phyloP scores from a whole-genome alignment of 164 flowering plant genomes.

The Aristolochia californica region DNA sequence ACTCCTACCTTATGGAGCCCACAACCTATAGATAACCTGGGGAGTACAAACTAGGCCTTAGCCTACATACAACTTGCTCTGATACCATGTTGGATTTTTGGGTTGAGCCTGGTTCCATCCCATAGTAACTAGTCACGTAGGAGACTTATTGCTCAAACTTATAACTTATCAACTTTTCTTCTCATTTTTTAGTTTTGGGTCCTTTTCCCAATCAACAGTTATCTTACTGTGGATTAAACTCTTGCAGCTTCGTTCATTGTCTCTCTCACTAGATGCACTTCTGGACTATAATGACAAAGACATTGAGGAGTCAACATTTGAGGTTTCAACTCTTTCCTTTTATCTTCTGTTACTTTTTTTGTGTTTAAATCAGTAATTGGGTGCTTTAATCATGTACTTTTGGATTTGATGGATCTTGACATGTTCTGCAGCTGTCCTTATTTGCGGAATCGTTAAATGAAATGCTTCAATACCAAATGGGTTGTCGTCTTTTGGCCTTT shows the following conservation, averaged over 20 bases:
- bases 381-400: no score
- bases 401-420: background rate
- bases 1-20: no score
- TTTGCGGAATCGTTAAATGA: slow-evolving; percentile 88
- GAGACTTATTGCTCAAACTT: no score
- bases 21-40: no score
- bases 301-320: slow-evolving; percentile 85
- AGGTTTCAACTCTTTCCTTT: slow-evolving; percentile 33
- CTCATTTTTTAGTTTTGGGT: no score
- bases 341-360: background rate
- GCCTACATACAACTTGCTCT: no score
- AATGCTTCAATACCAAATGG: slow-evolving; percentile 98
- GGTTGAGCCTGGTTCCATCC: no score
- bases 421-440: slow-evolving; percentile 56
- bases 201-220: no score
- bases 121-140: no score
- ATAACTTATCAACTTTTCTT: no score
- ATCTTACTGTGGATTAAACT: background rate
- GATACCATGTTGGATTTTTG: no score
- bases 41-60: no score
- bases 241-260: slow-evolving; percentile 60
- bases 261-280: slow-evolving; percentile 92
- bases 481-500: slow-evolving; percentile 57
- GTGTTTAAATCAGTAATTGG: background rate
- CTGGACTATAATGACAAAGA: slow-evolving; percentile 83